Evolutionary conservation across 352 stramenopile species (phyloP), one percentile per base, ranked within the genome.

Genomic region (Elongisporangium anandrum): DNA sequence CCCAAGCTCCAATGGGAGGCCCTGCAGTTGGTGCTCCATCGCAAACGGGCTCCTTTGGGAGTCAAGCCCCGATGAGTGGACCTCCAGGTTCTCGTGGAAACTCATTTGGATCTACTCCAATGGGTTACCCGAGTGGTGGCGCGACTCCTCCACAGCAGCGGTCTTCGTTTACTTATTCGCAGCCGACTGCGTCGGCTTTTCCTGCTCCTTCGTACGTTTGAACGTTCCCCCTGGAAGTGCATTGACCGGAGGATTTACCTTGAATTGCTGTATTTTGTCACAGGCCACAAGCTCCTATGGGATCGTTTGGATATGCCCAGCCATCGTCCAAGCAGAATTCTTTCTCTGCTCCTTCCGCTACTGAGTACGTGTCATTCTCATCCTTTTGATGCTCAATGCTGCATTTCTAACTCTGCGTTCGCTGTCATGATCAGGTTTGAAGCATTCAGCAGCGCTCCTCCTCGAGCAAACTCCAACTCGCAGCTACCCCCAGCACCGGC

Each of bases 371-470:
- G 12, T 60, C 20, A 7, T 38, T 47, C 50, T 56, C 3, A 24
- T 15, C 13, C 34, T 45, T 55, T 9, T 10, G 50, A 34, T 23
- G 15, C 9, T 23, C n/a, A 17, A 38, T 51, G n/a, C 12, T 61
- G n/a, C 57, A 21, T 16, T 51, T 17, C 41, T 68, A 16, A 71
- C 48, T 47, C 29, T 68, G 39, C 16, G 52, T 29, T 54, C 24
- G 5, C 52, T 7, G 34, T 63, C 20, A 21, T 19, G 15, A 19
- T 50, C 54, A 88, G 79, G 16, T 85, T 88, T 63, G 79, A 67
- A n/a, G 68, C 72, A 49, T 88, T 88, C 47, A 52, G 66, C 12
- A 65, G 54, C 19, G 22, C 52, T 16, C 19, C 57, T 41, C 55
- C 15, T 12, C 20, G 50, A 23, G 50, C 51, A 21, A 41, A 50